Evolutionary conservation across 208 protist genomes (phyloP), one percentile per base, ranked within the genome.

Genomic region (Porcisia deanei): DNA sequence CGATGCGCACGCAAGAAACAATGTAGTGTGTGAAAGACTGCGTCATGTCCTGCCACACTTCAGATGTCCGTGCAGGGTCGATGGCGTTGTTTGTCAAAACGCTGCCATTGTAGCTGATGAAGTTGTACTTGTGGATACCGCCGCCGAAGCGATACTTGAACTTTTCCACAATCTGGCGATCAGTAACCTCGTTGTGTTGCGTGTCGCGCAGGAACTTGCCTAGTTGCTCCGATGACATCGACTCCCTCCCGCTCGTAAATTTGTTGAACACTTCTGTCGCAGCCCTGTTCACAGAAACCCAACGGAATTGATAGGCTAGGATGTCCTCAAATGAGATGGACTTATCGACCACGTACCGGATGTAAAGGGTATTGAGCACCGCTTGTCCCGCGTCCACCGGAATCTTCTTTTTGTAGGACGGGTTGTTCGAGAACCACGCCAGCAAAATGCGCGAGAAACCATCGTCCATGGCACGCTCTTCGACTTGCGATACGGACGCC

Each of bases 21-120:
- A 87, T 71, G 79, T 97, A 97, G 73, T 88, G 89, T 25, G 93
- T 93, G 71, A 97, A 89, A 41, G 86, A 82, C 80, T 95, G 93
- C 69, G 93, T 97, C 93, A 97, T 97, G 80, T 97, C 93, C 69
- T 97, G 93, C 88, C 89, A 95, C 65, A 95, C 91, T 64, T 91
- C 84, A 58, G 89, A 92, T 45, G 85, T 90, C 37, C 91, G 83
- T 41, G 87, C 77, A 55, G 91, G 93, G 73, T 97, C 91, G 34
- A 95, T 74, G 41, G 88, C 88, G 80, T 86, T 93, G 82, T 97
- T 97, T 22, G 93, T 97, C 60, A 93, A 69, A 3, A 95, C 88
- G 47, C 90, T 87, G 58, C 90, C 87, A 58, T 84, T 85, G 84
- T 95, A 94, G 58, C 85, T 89, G 70, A 80, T 85, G 73, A 97